Evolutionary conservation across 495 filamentous ascomycete genomes (phyloP), one percentile per base, ranked within the genome.

Genomic region (Hypoxylon perforatum): DNA sequence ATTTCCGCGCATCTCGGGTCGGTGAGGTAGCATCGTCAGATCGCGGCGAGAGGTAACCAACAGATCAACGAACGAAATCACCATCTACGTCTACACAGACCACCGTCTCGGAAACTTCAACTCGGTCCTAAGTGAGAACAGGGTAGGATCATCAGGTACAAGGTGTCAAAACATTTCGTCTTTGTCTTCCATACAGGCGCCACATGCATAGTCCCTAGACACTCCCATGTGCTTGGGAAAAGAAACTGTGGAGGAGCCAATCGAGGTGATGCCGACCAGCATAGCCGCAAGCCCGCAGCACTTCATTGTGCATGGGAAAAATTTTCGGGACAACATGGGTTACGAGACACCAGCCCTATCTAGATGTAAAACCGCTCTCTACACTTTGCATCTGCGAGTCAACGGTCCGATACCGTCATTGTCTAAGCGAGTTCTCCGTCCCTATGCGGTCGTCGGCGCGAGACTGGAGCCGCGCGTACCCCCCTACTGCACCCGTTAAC

Each of bases 191-290:
- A 10, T 64, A 69, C 66, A 69, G 55, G 35, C 66, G 66, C 66
- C 66, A 69, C 66, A 63, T 64, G 66, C 66, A 64, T 61, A 49
- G 50, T 47, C 57, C 66, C 61, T 69, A 61, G 66, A 69, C 66
- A 57, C 60, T 63, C 30, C 66, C 66, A 53, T 55, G 66, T 38
- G 56, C 56, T 48, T 69, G 66, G 66, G 66, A 61, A 56, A 56
- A 47, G 46, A 48, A 51, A 61, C 33, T 64, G 66, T 64, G 66
- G 66, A 68, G 66, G 66, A 63, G 33, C 69, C 69, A 72, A 72
- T 72, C 56, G 69, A 72, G 69, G 69, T 61, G 42, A 62, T 30
- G 69, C 69, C 69, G 69, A 65, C 45, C 45, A 68, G 65, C 69
- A 72, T 52, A 72, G 69, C 69, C 69, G 57, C 65, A 69, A 49